Base-by-base conservation (phyloP, 2,329 filamentous ascomycete species). In the Trichoderma guizhouense region DNA sequence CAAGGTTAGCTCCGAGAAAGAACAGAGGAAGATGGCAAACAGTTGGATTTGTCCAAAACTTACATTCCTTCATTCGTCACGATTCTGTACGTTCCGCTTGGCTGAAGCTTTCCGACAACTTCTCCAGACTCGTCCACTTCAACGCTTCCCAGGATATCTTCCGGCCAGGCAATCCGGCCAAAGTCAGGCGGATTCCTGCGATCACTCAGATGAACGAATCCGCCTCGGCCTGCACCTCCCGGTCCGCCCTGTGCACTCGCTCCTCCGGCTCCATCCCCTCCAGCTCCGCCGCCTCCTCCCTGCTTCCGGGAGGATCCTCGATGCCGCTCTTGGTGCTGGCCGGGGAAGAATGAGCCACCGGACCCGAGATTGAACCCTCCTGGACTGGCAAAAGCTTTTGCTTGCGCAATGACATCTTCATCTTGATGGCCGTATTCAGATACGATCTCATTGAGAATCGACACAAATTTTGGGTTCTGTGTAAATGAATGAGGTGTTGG, bases 81-180 rank as follows among this genome's bases (percentile, higher is more conserved):
- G 34, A 91, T 82, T 47, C 90, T 86, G 77, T 91, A 91, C 5
- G 88, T 91, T 15, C 89, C 88, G 73, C 89, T 90, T 1, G 85
- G 82, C 79, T 89, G 85, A 74, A 88, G 87, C 74, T 84, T 86
- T 26, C 88, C 88, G 30, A 90, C 82, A 66, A 91, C 86, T 32
- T 85, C 78, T 0, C 90, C 90, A 7, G 81, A 74, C 2, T 83
- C 84, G 77, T 91, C 84, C 6, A 92, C 90, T 77, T 91, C 87
- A 53, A 92, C 84, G 74, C 90, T 92, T 47, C 90, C 90, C 69
- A 92, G 82, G 47, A 92, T 92, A 76, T 92, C 90, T 76, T 92
- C 90, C 1, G 90, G 90, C 84, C 88, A 91, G 2, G 90, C 89
- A 77, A 92, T 92, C 67, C 90, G 81, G 18, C 90, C 90, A 83